phyloP scores from a whole-genome alignment of 768 basidiomycete species.

The Lepiota venenata region DNA sequence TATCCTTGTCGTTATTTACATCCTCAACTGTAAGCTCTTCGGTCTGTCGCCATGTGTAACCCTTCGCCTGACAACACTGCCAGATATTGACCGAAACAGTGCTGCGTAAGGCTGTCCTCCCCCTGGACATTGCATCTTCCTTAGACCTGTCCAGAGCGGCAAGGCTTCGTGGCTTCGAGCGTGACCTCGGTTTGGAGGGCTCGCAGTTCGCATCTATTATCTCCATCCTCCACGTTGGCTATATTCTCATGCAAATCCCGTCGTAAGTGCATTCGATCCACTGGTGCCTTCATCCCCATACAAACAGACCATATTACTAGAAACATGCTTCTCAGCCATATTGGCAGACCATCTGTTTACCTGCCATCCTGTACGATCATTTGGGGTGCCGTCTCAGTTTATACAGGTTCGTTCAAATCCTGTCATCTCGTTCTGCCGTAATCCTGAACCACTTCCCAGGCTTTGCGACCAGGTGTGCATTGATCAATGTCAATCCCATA shows the following conservation, averaged over 20 bases:
- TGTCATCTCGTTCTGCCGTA: neutral
- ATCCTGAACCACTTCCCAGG: constrained; percentile 23
- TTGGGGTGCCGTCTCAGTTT: constrained; percentile 57
- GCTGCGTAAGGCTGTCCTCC: constrained; percentile 40
- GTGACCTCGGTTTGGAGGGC: constrained; percentile 53
- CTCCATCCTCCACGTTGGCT: constrained; percentile 64
- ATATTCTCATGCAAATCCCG: constrained; percentile 70
- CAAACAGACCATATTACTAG: constrained; percentile 27
- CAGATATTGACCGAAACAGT: constrained; percentile 73
- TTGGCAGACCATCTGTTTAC: constrained; percentile 62
- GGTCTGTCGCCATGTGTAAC: neutral
- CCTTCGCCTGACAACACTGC: neutral
- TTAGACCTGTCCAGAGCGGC: constrained; percentile 44
- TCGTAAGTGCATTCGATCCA: constrained; percentile 35
- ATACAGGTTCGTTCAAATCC: constrained; percentile 37
- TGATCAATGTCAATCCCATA: neutral
- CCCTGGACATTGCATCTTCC: neutral
- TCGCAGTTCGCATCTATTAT: constrained; percentile 61
- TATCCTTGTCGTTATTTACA: constrained; percentile 45
- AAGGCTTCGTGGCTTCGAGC: constrained; percentile 61
- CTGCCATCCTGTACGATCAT: constrained; percentile 59
- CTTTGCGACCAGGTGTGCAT: constrained; percentile 34
- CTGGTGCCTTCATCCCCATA: neutral
- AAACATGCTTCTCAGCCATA: constrained; percentile 65
- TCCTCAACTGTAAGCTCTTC: constrained; percentile 35